Conservation (phyloP, 768 basidiomycete genomes). For the Tricholoma flavovirens region DNA sequence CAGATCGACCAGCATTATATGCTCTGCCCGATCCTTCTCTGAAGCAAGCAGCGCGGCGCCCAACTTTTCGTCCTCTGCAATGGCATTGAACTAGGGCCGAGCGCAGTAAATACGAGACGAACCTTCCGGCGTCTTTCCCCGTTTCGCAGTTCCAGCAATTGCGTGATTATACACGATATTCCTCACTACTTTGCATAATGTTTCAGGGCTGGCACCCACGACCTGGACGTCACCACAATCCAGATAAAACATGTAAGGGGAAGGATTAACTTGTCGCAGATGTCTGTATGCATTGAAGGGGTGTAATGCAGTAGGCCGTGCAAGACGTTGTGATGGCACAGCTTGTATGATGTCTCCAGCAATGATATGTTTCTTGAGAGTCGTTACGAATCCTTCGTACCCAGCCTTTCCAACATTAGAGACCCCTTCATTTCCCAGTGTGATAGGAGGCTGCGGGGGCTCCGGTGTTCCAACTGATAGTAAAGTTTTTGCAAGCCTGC, state of each 20-base stretch:
- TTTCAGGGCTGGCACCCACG: slow-evolving; percentile 98
- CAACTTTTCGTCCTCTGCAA: slow-evolving; percentile 81
- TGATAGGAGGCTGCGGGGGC: slow-evolving; percentile 58
- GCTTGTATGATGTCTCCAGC: slow-evolving; percentile 99
- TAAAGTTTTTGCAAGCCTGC: slow-evolving; percentile 71
- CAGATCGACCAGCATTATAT: slow-evolving; percentile 98
- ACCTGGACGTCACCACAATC: slow-evolving; percentile 91
- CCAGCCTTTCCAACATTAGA: slow-evolving; percentile 94
- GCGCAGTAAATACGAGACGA: slow-evolving; percentile 16
- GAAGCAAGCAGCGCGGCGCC: slow-evolving; percentile 72
- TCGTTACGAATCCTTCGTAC: slow-evolving; percentile 87
- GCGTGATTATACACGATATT: slow-evolving; percentile 96
- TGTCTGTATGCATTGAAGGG: slow-evolving; percentile 98
- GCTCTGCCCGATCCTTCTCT: slow-evolving; percentile 95
- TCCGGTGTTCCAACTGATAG: slow-evolving; percentile 50
- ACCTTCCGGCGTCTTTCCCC: slow-evolving; percentile 88
- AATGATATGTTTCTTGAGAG: slow-evolving; percentile 89
- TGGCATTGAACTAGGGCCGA: slow-evolving; percentile 6
- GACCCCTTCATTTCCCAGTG: slow-evolving; percentile 59
- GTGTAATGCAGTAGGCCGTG: slow-evolving; percentile 81
- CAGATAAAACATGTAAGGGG: slow-evolving; percentile 98
- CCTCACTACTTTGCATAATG: slow-evolving; percentile 89
- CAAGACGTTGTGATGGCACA: slow-evolving; percentile 89
- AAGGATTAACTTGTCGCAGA: slow-evolving; percentile 91
- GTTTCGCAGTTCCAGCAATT: slow-evolving; percentile 89